Conservation (phyloP, 768 basidiomycete genomes). For the Lactarius pseudohatsudake region DNA sequence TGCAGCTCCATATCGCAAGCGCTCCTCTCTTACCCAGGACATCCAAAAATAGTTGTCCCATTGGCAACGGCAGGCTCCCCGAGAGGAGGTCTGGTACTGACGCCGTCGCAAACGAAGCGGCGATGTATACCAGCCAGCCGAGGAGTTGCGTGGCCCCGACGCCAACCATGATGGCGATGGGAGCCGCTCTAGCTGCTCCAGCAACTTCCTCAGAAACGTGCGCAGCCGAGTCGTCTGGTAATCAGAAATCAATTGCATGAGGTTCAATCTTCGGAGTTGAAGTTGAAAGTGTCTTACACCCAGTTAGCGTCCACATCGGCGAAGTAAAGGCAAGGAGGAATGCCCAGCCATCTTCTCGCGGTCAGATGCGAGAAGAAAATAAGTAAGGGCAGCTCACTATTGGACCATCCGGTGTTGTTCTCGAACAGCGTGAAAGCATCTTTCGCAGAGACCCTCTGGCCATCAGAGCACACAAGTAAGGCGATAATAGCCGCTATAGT, state of each 20-base stretch:
- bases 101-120: constrained; percentile 61
- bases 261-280: background rate
- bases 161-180: constrained; percentile 65
- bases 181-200: constrained; percentile 61
- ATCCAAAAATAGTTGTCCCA: constrained; percentile 71
- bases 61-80: constrained; percentile 56
- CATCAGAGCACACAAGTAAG: constrained; percentile 56
- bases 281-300: constrained; percentile 47
- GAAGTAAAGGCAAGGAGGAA: constrained; percentile 71
- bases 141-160: constrained; percentile 58
- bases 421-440: constrained; percentile 70
- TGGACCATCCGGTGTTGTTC: constrained; percentile 68
- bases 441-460: constrained; percentile 56
- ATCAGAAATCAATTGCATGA: constrained; percentile 10
- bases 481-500: constrained; percentile 61
- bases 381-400: constrained; percentile 43
- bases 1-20: constrained; percentile 69
- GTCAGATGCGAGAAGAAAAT: background rate
- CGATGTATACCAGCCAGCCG: constrained; percentile 66
- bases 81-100: constrained; percentile 53
- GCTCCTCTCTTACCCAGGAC: constrained; percentile 67
- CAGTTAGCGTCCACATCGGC: constrained; percentile 79
- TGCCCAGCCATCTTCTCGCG: constrained; percentile 62
- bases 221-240: constrained; percentile 69
- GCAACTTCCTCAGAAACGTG: constrained; percentile 74